phyloP scores from a whole-genome alignment of 1,139 yeast genomes.

The Geotrichum carabidarum region DNA sequence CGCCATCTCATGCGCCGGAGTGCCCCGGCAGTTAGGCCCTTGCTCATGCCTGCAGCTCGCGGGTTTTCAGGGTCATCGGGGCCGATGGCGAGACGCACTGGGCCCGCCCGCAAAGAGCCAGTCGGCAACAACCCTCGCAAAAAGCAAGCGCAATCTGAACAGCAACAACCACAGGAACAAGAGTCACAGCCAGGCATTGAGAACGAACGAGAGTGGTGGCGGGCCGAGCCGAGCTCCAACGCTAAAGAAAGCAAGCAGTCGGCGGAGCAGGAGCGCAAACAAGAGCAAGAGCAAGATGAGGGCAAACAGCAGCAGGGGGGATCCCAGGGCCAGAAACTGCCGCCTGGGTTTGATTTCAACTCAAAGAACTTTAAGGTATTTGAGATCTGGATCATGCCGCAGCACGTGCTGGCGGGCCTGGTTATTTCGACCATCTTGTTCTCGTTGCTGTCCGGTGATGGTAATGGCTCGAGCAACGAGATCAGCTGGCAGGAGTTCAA shows the following conservation, averaged over 20 bases:
- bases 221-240: background rate
- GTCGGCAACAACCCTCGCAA: background rate
- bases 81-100: background rate
- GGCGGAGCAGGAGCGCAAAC: background rate
- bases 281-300: background rate
- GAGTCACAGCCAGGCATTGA: constrained; percentile 1
- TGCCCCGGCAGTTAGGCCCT: background rate
- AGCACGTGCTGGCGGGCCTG: constrained; percentile 33
- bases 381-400: constrained; percentile 29
- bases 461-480: constrained; percentile 35
- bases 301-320: background rate
- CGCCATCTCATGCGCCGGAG: background rate
- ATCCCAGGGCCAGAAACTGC: constrained; percentile 19
- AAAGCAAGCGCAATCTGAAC: background rate
- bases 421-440: constrained; percentile 28
- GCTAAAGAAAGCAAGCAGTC: background rate
- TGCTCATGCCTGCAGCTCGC: background rate
- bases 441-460: constrained; percentile 34
- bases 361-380: constrained; percentile 22
- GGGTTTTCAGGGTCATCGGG: constrained; percentile 1
- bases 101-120: constrained; percentile 1
- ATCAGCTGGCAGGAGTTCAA: constrained; percentile 91
- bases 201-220: constrained; percentile 11
- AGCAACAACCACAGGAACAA: background rate
- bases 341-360: constrained; percentile 25